A percentile compares a stretch with the other conserved stretches of the same genome.
Conservation (phyloP, 2,329 filamentous ascomycete species). For the Macrophomina tecta region DNA sequence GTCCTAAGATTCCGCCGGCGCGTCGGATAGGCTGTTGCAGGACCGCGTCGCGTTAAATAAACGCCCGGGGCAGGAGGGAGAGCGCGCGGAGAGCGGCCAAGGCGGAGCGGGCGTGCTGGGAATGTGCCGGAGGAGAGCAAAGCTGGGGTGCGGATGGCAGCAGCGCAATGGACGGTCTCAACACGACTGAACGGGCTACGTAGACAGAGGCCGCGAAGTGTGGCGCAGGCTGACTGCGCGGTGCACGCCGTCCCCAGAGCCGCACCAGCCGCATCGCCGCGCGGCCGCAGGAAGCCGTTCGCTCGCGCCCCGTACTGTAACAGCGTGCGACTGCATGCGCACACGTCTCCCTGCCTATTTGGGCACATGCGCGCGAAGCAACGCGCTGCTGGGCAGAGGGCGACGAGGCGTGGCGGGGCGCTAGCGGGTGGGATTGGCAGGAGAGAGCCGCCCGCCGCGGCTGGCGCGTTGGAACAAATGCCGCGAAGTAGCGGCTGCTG, state of each 20-base stretch:
- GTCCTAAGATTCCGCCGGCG: constrained; percentile 22
- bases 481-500: background rate
- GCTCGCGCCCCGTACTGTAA: background rate
- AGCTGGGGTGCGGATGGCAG: background rate
- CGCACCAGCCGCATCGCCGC: background rate
- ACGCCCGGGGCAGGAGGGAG: background rate
- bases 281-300: background rate
- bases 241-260: background rate
- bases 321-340: background rate
- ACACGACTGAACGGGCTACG: constrained; percentile 8
- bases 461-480: too few relatives aligned
- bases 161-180: background rate
- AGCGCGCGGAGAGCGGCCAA: constrained; percentile 4
- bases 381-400: background rate
- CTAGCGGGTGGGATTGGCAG: constrained; percentile 18
- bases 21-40: constrained; percentile 14
- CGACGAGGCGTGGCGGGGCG: background rate
- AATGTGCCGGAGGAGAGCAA: background rate
- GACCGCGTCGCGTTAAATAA: constrained; percentile 4
- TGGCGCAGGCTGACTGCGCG: constrained; percentile 22
- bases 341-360: background rate
- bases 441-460: background rate
- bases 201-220: background rate
- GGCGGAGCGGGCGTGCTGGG: background rate
- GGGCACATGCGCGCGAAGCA: background rate